A percentile compares a stretch with the other conserved stretches of the same genome.
phyloP scores from a whole-genome alignment of 306 rosid genomes.

The Lithocarpus polystachyus region DNA sequence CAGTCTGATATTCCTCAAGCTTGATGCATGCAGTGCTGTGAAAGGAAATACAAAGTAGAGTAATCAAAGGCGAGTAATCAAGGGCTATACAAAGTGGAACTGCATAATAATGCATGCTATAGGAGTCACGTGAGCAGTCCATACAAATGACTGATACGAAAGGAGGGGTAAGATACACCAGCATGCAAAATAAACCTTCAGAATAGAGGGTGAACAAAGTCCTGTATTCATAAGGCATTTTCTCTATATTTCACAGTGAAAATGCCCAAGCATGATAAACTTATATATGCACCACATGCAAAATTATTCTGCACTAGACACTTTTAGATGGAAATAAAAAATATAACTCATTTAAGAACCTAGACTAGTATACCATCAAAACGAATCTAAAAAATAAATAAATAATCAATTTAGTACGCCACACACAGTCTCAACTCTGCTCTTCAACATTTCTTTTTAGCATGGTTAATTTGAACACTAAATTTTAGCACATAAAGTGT shows the following conservation, averaged over 20 bases:
- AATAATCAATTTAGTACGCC: background rate
- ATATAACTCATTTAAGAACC: background rate
- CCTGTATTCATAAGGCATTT: background rate
- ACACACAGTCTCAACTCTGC: background rate
- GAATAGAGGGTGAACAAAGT: background rate
- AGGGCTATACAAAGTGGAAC: background rate
- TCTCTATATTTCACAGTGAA: background rate
- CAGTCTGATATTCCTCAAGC: slow-evolving; percentile 92
- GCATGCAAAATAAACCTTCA: background rate
- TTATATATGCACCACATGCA: background rate
- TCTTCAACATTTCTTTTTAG: background rate
- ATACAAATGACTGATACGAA: background rate
- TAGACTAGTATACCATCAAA: background rate
- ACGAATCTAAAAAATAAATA: background rate
- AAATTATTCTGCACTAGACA: background rate
- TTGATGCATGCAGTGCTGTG: slow-evolving; percentile 74
- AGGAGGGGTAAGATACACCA: background rate
- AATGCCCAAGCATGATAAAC: background rate
- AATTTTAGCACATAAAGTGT: background rate
- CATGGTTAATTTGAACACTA: background rate
- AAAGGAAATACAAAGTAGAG: slow-evolving; percentile 3
- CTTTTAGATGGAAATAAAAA: background rate
- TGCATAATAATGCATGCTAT: background rate
- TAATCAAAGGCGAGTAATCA: background rate
- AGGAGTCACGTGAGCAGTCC: background rate